Evolutionary conservation across 345 rosid species (phyloP).

Genomic region (Psidium guajava): DNA sequence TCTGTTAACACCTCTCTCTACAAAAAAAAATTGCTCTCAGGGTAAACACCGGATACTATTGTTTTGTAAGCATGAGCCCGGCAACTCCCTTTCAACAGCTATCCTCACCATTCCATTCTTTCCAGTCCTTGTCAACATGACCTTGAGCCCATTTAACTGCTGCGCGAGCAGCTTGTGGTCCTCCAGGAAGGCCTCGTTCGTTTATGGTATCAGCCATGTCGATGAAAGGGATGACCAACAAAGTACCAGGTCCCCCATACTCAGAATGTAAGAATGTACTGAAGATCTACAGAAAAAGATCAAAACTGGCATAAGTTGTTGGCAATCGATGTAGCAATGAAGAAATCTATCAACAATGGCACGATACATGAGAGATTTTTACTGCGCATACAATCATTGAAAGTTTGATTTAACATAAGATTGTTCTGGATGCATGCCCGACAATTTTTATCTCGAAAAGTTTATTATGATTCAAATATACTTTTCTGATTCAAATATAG

Average conservation of each 20-base stretch:
- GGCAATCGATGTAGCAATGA: neutral
- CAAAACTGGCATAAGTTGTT: neutral
- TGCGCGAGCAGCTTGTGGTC: conserved; percentile 82
- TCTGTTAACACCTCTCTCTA: neutral
- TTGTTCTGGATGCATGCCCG: neutral
- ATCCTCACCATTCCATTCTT: conserved; percentile 56
- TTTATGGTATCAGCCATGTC: conserved; percentile 89
- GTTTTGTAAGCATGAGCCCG: too few relatives aligned
- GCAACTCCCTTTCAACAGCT: neutral
- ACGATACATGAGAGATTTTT: neutral
- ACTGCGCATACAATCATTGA: neutral
- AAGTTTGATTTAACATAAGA: neutral
- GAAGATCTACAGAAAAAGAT: conserved; percentile 43
- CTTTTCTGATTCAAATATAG: neutral
- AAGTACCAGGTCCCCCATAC: conserved; percentile 94
- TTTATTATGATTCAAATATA: neutral
- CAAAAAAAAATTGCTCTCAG: neutral
- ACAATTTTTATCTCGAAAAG: neutral
- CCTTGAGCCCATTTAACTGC: conserved; percentile 87
- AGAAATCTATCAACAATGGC: neutral
- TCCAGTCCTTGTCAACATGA: conserved; percentile 89
- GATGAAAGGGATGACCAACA: conserved; percentile 74
- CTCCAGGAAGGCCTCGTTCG: conserved; percentile 72
- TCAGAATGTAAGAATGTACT: conserved; percentile 62
- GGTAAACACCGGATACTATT: neutral